Evolutionary conservation across 768 basidiomycete species (phyloP), one percentile per base, ranked within the genome.

Genomic region (Coprinopsis cinerea): DNA sequence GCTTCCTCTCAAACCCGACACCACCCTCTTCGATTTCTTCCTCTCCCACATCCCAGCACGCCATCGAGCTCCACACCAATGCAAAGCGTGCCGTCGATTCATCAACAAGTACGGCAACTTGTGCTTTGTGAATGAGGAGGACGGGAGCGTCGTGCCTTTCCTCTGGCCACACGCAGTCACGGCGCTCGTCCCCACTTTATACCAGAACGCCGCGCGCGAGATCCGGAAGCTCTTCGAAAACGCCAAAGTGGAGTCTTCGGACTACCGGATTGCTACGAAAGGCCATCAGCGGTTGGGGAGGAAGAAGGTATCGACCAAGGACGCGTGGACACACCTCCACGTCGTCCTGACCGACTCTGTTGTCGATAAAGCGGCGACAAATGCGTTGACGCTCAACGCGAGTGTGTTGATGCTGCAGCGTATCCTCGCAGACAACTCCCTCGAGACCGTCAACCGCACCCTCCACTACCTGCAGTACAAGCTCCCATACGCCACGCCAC

Each of bases 391-490:
- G 13, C 18, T 42, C 3, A 1, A 22, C 4, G 44, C 49, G 10
- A 23, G 28, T 4, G 23, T 10, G 23, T n/a, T 18, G 1, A 50
- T 50, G 49, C 27, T 50, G 10, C 2, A 13, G 22, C 40, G 49
- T 6, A 27, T 50, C 26, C 18, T 44, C 14, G 24, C 11, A 13
- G 49, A 50, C 42, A 43, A 50, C 26, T 23, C 22, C 18, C 20
- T 42, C 28, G 36, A 50, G 32, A 50, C 28, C 4, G 27, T 50
- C 30, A 44, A 14, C 27, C 23, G 27, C n/a, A 27, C 42, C 7
- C 49, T 25, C 15, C 42, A 50, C n/a, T 14, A 44, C 7, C n/a
- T 50, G 15, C 42, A 50, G 30, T 41, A 50, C 18, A 50, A 44
- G 32, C 49, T 50, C n/a, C 42, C 42, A 17, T 24, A 44, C 34